phyloP scores from a whole-genome alignment of 108 stramenopile genomes.

The Skeletonema grethae region DNA sequence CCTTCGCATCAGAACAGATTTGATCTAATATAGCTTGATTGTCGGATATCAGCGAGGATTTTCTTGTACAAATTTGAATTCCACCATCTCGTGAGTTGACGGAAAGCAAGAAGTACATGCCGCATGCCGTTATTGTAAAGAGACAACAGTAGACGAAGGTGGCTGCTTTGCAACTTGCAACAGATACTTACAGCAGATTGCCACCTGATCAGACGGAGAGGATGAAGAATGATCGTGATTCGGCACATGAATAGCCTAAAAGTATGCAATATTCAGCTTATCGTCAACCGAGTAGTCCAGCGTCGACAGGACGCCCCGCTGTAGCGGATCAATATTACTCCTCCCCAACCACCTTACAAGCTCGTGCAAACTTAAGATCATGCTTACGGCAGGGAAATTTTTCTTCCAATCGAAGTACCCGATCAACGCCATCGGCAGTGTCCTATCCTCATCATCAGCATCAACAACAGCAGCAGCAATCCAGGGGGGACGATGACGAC shows the following conservation, averaged over 20 bases:
- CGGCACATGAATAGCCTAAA: neutral
- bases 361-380: conserved; percentile 6
- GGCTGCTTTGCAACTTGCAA: too few species aligned
- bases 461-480: conserved; percentile 3
- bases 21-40: too few species aligned
- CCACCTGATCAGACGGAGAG: too few species aligned
- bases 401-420: neutral
- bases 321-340: neutral
- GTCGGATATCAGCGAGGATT: too few species aligned
- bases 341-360: neutral
- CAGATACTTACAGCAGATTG: too few species aligned
- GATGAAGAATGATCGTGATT: neutral
- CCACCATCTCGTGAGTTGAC: too few species aligned
- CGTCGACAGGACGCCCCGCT: neutral
- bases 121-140: too few species aligned
- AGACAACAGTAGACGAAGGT: too few species aligned
- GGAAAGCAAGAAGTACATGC: too few species aligned
- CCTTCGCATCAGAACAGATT: too few species aligned
- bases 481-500: conserved; percentile 18
- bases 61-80: too few species aligned
- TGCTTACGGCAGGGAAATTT: conserved; percentile 19
- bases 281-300: neutral
- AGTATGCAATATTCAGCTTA: neutral
- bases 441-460: neutral
- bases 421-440: conserved; percentile 6